Conservation (phyloP, 768 basidiomycete genomes). For the Termitomyces sp. region DNA sequence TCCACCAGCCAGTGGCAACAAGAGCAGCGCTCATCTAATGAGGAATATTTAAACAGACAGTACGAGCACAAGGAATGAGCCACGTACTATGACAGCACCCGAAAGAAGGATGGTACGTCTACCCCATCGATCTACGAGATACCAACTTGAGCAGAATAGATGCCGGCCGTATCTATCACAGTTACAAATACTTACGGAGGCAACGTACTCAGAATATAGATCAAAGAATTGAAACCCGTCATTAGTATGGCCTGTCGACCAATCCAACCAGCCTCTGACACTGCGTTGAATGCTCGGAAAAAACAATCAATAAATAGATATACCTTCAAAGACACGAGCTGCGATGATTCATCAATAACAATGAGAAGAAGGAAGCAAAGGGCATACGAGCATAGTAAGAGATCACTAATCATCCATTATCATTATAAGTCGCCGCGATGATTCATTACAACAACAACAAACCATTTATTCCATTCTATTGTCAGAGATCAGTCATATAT, state of each 20-base stretch:
- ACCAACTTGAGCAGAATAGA: slow-evolving; percentile 54
- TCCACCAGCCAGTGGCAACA: slow-evolving; percentile 84
- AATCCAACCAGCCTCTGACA: slow-evolving; percentile 77
- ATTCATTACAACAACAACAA: slow-evolving; percentile 14
- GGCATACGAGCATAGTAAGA: slow-evolving; percentile 89
- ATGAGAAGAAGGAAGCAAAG: not conserved
- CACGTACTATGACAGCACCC: slow-evolving; percentile 62
- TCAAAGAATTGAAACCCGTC: slow-evolving; percentile 81
- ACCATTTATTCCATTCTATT: slow-evolving; percentile 93
- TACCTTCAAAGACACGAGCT: slow-evolving; percentile 92
- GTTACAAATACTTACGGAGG: slow-evolving; percentile 47
- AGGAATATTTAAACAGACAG: not conserved
- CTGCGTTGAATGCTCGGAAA: not conserved
- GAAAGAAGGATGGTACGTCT: slow-evolving; percentile 71
- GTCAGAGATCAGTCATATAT: not conserved
- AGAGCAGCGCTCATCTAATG: slow-evolving; percentile 77
- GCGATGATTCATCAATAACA: not conserved
- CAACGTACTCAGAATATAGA: slow-evolving; percentile 63
- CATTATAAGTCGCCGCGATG: slow-evolving; percentile 2
- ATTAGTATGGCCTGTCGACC: slow-evolving; percentile 83
- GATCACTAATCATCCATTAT: slow-evolving; percentile 52
- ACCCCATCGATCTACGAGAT: slow-evolving; percentile 81
- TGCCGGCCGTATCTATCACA: slow-evolving; percentile 4
- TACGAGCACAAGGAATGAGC: not conserved
- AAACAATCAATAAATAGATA: slow-evolving; percentile 2